These are phyloP conservation scores for Ceratorhiza oryzae-sativae DNA, from an alignment of 1,284 basidiomycete species.

Conservation along the genomic window DNA sequence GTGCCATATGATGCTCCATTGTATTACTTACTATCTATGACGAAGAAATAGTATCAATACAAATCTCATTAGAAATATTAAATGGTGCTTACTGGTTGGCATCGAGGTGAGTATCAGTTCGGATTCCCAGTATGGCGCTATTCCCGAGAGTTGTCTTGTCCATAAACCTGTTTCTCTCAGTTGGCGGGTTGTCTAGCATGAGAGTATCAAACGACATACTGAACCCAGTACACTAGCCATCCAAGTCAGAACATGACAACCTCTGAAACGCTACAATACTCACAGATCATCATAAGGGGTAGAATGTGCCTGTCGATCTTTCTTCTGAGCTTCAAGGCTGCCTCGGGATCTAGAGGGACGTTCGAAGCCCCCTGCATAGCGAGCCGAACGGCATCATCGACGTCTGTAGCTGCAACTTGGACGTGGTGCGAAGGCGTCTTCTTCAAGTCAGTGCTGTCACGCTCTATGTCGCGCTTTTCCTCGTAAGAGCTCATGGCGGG, in stretches of 20 bases:
- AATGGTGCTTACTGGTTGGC: constrained; percentile 44
- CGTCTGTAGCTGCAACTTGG: constrained; percentile 26
- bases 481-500: constrained; percentile 3
- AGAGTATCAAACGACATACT: constrained; percentile 16
- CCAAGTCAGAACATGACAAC: background rate
- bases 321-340: constrained; percentile 42
- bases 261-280: constrained; percentile 31
- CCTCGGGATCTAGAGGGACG: constrained; percentile 42
- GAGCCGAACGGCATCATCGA: constrained; percentile 29
- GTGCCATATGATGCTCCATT: too few relatives aligned
- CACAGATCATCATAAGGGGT: constrained; percentile 47
- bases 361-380: background rate
- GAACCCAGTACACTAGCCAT: constrained; percentile 43
- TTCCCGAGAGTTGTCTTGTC: constrained; percentile 44
- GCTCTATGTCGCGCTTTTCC: constrained; percentile 34
- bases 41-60: background rate
- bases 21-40: constrained; percentile 30
- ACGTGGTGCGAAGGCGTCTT: constrained; percentile 36
- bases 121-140: constrained; percentile 47
- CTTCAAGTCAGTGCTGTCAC: constrained; percentile 35
- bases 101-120: constrained; percentile 47
- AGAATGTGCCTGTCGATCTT: constrained; percentile 48
- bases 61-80: background rate
- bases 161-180: constrained; percentile 41
- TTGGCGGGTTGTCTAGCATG: background rate